A percentile compares a stretch with the other conserved stretches of the same genome.
phyloP scores from a whole-genome alignment of 176 grass and related monocot species.

The Zizania latifolia region DNA sequence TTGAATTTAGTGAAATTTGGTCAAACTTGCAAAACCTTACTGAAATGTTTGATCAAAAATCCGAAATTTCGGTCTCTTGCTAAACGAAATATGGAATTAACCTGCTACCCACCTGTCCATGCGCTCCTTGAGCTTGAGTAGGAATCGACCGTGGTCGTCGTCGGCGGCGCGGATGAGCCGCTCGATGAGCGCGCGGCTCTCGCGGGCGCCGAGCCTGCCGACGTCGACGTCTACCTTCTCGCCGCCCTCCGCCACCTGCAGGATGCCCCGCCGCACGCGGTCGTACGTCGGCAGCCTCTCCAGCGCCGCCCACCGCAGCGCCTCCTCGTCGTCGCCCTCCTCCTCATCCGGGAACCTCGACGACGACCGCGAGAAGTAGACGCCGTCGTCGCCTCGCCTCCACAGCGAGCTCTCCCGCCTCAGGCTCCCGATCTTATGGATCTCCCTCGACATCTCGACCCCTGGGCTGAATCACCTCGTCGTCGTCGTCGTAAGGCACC shows the following conservation, averaged over 20 bases:
- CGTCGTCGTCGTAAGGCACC: too few relatives aligned
- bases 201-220: slow-evolving; percentile 34
- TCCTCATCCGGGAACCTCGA: slow-evolving; percentile 54
- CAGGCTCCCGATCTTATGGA: slow-evolving; percentile 49
- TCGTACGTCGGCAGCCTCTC: slow-evolving; percentile 80
- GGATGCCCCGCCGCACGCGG: slow-evolving; percentile 53
- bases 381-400: slow-evolving; percentile 40
- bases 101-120: slow-evolving; percentile 82
- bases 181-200: slow-evolving; percentile 56
- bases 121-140: slow-evolving; percentile 71
- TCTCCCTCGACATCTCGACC: slow-evolving; percentile 12
- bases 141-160: slow-evolving; percentile 69
- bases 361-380: slow-evolving; percentile 56
- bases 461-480: too few relatives aligned
- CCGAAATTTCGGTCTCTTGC: too few relatives aligned
- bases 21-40: too few relatives aligned
- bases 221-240: slow-evolving; percentile 54
- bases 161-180: slow-evolving; percentile 58
- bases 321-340: slow-evolving; percentile 95
- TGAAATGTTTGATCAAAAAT: too few relatives aligned
- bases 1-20: too few relatives aligned
- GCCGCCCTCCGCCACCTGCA: slow-evolving; percentile 26
- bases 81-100: too few relatives aligned
- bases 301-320: slow-evolving; percentile 81
- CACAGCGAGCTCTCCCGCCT: slow-evolving; percentile 50